phyloP scores from a whole-genome alignment of 2,329 filamentous ascomycete genomes.

The Aspergillus sp. region DNA sequence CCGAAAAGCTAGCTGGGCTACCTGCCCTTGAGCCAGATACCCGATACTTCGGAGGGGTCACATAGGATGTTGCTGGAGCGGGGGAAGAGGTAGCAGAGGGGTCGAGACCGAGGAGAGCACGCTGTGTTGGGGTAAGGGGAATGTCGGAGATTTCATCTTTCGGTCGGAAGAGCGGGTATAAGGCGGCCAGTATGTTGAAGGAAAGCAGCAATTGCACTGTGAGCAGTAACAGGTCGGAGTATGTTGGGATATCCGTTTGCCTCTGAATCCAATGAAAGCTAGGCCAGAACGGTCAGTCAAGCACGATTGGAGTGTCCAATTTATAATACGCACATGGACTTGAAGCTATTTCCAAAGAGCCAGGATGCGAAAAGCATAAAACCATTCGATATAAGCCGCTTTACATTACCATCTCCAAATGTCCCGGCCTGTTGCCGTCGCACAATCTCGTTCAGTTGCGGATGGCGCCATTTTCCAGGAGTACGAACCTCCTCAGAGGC shows the following conservation, averaged over 20 bases:
- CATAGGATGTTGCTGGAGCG: conserved; percentile 72
- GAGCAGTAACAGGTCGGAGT: conserved; percentile 55
- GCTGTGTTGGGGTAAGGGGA: conserved; percentile 85
- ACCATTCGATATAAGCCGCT: conserved; percentile 70
- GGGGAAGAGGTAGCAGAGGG: conserved; percentile 66
- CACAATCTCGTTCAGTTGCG: conserved; percentile 83
- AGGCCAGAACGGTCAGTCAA: conserved; percentile 21
- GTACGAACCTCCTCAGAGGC: conserved; percentile 41
- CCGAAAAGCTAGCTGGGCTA: conserved; percentile 44
- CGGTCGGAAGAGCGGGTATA: conserved; percentile 72
- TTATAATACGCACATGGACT: conserved; percentile 39
- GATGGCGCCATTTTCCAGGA: conserved; percentile 87
- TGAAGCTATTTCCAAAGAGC: conserved; percentile 46
- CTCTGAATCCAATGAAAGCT: conserved; percentile 44
- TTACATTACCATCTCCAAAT: conserved; percentile 78
- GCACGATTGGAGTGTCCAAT: not conserved
- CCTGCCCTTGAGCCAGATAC: conserved; percentile 65
- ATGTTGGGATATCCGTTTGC: conserved; percentile 42
- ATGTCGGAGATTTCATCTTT: conserved; percentile 86
- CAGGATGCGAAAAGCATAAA: conserved; percentile 58
- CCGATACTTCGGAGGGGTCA: conserved; percentile 85
- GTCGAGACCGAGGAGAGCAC: conserved; percentile 79
- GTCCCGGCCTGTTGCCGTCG: conserved; percentile 75
- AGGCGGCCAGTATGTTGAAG: conserved; percentile 72
- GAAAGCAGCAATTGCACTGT: conserved; percentile 65